A percentile compares a stretch with the other conserved stretches of the same genome.
Evolutionary conservation across 768 basidiomycete species (phyloP).

Genomic region (Panus rudis): DNA sequence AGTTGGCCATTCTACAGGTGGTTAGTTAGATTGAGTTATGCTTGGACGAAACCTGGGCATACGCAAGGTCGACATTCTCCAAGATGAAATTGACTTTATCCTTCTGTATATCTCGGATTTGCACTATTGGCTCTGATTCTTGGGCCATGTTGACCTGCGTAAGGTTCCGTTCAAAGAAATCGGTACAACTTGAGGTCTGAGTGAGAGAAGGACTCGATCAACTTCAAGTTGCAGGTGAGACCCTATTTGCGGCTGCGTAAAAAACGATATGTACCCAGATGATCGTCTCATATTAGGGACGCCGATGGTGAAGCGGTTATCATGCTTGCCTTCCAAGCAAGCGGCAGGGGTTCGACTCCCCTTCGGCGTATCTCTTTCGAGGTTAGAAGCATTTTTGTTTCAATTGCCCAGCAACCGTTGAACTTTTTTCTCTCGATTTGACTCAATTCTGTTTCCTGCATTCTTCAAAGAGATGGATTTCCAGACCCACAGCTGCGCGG

Average conservation of each 20-base stretch:
- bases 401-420: no score
- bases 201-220: no score
- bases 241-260: no score
- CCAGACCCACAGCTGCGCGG: no score
- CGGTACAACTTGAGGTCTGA: no score
- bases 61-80: slow-evolving; percentile 96
- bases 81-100: slow-evolving; percentile 89
- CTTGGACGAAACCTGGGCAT: slow-evolving; percentile 24
- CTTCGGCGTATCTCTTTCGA: slow-evolving; percentile 12
- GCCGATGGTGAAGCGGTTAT: slow-evolving; percentile 81
- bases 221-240: no score
- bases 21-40: slow-evolving; percentile 2
- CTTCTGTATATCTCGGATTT: slow-evolving; percentile 77
- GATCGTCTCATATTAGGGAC: no score
- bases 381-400: no score
- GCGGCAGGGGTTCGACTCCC: slow-evolving; percentile 23
- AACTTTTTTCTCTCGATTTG: no score
- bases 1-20: slow-evolving; percentile 78
- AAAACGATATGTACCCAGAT: no score
- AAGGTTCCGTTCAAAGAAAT: slow-evolving; percentile 11
- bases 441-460: no score
- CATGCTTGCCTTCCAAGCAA: slow-evolving; percentile 79
- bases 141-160: slow-evolving; percentile 9
- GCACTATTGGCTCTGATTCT: slow-evolving; percentile 55
- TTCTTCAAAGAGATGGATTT: no score